Evolutionary conservation across 306 rosid species (phyloP).

Genomic region (Vigna radiata): DNA sequence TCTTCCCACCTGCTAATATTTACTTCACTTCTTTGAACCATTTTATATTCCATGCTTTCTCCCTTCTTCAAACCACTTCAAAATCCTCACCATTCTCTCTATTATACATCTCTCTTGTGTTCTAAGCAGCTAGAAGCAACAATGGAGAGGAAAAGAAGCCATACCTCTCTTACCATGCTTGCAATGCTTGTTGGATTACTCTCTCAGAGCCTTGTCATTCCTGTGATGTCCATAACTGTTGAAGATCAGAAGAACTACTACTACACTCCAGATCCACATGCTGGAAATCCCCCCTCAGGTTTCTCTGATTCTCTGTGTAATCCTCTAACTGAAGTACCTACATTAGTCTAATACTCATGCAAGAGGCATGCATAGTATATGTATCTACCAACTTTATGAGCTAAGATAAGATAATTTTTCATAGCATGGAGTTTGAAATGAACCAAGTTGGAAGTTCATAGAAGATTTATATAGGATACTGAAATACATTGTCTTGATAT

Average conservation of each 20-base stretch:
- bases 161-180: conserved; percentile 55
- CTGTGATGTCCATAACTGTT: conserved; percentile 57
- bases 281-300: conserved; percentile 69
- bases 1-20: conserved; percentile 77
- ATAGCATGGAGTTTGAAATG: neutral
- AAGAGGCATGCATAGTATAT: neutral
- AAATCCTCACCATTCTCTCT: conserved; percentile 32
- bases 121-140: conserved; percentile 40
- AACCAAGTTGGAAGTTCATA: neutral
- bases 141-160: conserved; percentile 52
- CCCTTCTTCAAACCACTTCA: conserved; percentile 48
- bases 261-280: conserved; percentile 65
- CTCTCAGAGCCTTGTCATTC: conserved; percentile 63
- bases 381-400: neutral
- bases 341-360: neutral
- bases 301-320: conserved; percentile 48
- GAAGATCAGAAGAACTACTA: conserved; percentile 79
- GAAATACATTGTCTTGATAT: neutral
- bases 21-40: conserved; percentile 55
- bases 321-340: conserved; percentile 22
- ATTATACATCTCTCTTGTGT: neutral
- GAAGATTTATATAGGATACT: neutral
- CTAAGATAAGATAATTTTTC: neutral
- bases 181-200: conserved; percentile 58
- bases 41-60: conserved; percentile 54